Base-by-base conservation (phyloP, 495 filamentous ascomycete genomes). In the Lophium mytilinum region DNA sequence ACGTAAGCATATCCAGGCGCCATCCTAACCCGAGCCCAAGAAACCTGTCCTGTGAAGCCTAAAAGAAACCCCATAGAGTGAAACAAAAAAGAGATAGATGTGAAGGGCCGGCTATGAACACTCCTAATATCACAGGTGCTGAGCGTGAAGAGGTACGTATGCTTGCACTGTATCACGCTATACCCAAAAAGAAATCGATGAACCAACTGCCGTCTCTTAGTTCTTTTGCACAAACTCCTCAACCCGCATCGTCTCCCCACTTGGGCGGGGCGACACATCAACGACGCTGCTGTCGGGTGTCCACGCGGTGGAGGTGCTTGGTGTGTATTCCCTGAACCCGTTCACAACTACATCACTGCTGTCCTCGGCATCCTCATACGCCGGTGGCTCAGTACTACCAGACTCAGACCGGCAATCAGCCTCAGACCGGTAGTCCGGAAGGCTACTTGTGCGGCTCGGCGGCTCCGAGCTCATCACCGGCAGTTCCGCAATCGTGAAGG, bases 271-370 rank as follows among this genome's bases (percentile, higher is more conserved):
- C 41, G 65, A 68, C 37, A 67, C 56, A 21, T 68, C 67, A 40
- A 66, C 41, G 14, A 72, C 56, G 39, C 70, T 72, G 41, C 64
- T 68, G 9, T 62, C 68, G 5, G 66, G 67, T 40, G 70, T 68
- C 56, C 58, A 67, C 40, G 50, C 43, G 48, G 34, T 52, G 6
- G 59, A 53, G 1, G 56, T 52, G 12, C 50, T 57, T 6, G 66
- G 64, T 6, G 61, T 56, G 48, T 68, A 68, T 11, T 53, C 54
- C 10, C 61, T 46, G 50, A 68, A 71, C 11, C 63, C 67, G 52
- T 71, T 61, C 17, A 56, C 55, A 18, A 68, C 61, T 7, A 55
- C 21, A 19, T 59, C 57, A 36, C 55, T 62, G 36, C 55, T 50
- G 30, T 61, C 60, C 11, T 57, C 64, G 15, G 52, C 59, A 35